Evolutionary conservation across 352 stramenopile genomes (phyloP).

Genomic region (Phytophthora agathidicida): DNA sequence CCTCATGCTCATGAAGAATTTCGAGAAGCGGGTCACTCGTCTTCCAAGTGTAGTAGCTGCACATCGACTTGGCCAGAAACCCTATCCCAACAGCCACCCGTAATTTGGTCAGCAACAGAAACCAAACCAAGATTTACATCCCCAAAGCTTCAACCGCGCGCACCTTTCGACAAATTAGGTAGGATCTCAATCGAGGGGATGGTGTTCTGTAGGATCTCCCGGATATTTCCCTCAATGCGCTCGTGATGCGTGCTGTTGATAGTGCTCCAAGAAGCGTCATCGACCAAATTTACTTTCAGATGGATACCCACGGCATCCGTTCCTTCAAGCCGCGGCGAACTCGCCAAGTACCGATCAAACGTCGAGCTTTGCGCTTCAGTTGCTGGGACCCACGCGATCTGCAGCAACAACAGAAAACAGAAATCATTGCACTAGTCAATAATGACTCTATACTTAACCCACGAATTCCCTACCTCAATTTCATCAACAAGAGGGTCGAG

Average conservation of each 20-base stretch:
- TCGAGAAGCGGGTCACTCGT: slow-evolving; percentile 21
- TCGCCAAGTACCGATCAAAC: slow-evolving; percentile 41
- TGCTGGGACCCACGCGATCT: slow-evolving; percentile 46
- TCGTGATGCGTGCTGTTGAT: slow-evolving; percentile 27
- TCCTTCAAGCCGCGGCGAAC: slow-evolving; percentile 26
- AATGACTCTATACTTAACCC: neutral
- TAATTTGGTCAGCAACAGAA: slow-evolving; percentile 2
- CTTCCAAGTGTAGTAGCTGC: slow-evolving; percentile 33
- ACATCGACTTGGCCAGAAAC: slow-evolving; percentile 52
- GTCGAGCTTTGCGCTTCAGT: slow-evolving; percentile 34
- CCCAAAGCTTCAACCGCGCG: neutral
- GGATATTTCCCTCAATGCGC: slow-evolving; percentile 44
- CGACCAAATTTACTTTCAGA: slow-evolving; percentile 33
- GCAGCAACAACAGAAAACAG: neutral
- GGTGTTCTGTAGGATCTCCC: slow-evolving; percentile 21
- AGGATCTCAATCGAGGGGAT: slow-evolving; percentile 32
- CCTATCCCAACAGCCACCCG: slow-evolving; percentile 21
- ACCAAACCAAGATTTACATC: neutral
- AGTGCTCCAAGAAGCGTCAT: neutral
- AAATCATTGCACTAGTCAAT: neutral
- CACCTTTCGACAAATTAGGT: slow-evolving; percentile 31
- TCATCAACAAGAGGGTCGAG: slow-evolving; percentile 42
- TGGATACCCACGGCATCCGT: slow-evolving; percentile 44
- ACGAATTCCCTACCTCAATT: slow-evolving; percentile 37
- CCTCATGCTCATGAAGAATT: neutral